These are phyloP conservation scores for Prunus davidiana DNA, from an alignment of 306 rosid species.

Conservation along the genomic window DNA sequence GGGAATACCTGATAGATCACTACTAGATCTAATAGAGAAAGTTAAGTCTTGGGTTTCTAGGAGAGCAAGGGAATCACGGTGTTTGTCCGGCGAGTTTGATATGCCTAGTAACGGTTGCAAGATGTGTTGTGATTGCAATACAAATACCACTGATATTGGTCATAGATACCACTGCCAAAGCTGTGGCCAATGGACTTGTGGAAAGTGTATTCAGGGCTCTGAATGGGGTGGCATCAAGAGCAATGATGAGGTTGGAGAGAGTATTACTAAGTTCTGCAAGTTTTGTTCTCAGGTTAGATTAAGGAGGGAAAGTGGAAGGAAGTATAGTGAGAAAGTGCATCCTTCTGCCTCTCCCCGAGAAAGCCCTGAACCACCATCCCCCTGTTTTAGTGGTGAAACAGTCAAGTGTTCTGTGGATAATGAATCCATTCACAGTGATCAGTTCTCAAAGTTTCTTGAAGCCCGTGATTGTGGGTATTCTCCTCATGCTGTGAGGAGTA, in stretches of 20 bases:
- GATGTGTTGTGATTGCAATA: slow-evolving; percentile 70
- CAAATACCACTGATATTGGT: slow-evolving; percentile 26
- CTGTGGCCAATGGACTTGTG: slow-evolving; percentile 75
- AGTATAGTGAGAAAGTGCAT: slow-evolving; percentile 64
- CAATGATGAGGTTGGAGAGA: slow-evolving; percentile 31
- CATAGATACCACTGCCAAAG: slow-evolving; percentile 55
- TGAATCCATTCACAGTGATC: slow-evolving; percentile 47
- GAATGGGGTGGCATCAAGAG: slow-evolving; percentile 41
- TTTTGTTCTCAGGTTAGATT: slow-evolving; percentile 46
- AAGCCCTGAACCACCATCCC: slow-evolving; percentile 75
- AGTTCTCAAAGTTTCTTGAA: slow-evolving; percentile 43
- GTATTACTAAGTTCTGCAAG: slow-evolving; percentile 49
- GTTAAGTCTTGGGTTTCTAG: slow-evolving; percentile 65
- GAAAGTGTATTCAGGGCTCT: slow-evolving; percentile 48
- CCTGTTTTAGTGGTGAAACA: slow-evolving; percentile 50
- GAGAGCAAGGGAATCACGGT: slow-evolving; percentile 36
- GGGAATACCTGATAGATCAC: slow-evolving; percentile 92
- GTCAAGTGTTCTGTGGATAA: slow-evolving; percentile 37
- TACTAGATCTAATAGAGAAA: slow-evolving; percentile 64
- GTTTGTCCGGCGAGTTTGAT: slow-evolving; percentile 43
- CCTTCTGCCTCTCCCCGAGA: slow-evolving; percentile 78
- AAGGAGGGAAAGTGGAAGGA: slow-evolving; percentile 44
- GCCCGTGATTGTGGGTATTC: slow-evolving; percentile 48
- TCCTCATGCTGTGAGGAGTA: slow-evolving; percentile 44
- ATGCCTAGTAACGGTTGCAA: slow-evolving; percentile 44